Conservation (phyloP, 169 alveolate species). For the Plasmodium coatneyi region DNA sequence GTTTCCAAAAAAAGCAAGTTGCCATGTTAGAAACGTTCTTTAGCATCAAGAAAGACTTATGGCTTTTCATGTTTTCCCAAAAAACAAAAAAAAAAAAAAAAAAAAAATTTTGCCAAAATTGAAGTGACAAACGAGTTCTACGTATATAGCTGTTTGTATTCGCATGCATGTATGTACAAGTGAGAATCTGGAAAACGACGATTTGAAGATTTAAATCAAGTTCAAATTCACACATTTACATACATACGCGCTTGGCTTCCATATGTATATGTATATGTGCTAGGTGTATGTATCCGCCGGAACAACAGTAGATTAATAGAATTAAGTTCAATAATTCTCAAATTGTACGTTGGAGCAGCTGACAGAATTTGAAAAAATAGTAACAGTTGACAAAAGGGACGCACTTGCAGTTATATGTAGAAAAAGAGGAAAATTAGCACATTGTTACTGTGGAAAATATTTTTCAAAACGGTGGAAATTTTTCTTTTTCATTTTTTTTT, state of each 20-base stretch:
- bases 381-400: neutral
- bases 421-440: neutral
- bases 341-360: neutral
- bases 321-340: neutral
- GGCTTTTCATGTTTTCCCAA: constrained; percentile 26
- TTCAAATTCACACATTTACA: neutral
- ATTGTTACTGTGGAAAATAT: neutral
- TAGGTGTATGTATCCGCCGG: neutral
- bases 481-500: neutral
- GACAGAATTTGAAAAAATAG: neutral
- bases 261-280: neutral
- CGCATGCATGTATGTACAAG: constrained; percentile 1
- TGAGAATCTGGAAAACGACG: neutral
- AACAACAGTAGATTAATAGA: neutral
- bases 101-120: neutral
- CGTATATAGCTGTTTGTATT: constrained; percentile 1
- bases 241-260: neutral
- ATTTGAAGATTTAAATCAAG: neutral
- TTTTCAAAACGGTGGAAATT: neutral
- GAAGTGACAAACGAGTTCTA: neutral
- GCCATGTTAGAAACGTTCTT: constrained; percentile 15
- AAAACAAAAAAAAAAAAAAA: constrained; percentile 31
- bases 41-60: constrained; percentile 3
- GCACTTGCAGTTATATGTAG: neutral
- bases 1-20: constrained; percentile 10